These are phyloP conservation scores for Eimeria brunetti DNA, from an alignment of 169 alveolate species.

Conservation along the genomic window DNA sequence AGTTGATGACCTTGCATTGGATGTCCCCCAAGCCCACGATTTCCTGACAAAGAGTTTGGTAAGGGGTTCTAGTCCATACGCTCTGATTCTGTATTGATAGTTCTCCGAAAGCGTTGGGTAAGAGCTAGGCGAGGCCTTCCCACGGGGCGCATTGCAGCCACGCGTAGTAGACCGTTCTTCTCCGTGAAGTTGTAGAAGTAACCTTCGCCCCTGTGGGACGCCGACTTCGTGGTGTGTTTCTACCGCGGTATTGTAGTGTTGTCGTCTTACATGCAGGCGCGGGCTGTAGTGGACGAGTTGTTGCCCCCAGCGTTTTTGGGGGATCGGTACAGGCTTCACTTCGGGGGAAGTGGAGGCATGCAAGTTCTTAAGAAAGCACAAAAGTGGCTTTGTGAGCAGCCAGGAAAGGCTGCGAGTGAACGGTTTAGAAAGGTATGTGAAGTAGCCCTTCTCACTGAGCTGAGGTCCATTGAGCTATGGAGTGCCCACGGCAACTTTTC, in stretches of 20 bases:
- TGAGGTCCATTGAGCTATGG: not conserved
- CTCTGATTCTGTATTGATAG: not conserved
- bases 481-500: not conserved
- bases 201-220: not conserved
- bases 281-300: conserved; percentile 79
- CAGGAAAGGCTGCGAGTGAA: conserved; percentile 65
- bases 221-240: not conserved
- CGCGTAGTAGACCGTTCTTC: not conserved
- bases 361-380: conserved; percentile 74
- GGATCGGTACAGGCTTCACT: conserved; percentile 79
- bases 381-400: conserved; percentile 73
- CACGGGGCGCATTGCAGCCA: not conserved
- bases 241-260: not conserved
- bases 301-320: conserved; percentile 77
- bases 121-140: not conserved
- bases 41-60: conserved; percentile 70
- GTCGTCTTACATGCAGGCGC: conserved; percentile 54
- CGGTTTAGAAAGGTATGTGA: conserved; percentile 68
- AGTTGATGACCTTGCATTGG: conserved; percentile 70
- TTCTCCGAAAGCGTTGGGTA: not conserved
- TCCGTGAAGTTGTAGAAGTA: not conserved
- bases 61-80: not conserved
- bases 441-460: not conserved
- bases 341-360: conserved; percentile 80
- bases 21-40: conserved; percentile 61